These are phyloP conservation scores for Schwanniomyces vanrijiae DNA, from an alignment of 805 yeast species.

Conservation along the genomic window DNA sequence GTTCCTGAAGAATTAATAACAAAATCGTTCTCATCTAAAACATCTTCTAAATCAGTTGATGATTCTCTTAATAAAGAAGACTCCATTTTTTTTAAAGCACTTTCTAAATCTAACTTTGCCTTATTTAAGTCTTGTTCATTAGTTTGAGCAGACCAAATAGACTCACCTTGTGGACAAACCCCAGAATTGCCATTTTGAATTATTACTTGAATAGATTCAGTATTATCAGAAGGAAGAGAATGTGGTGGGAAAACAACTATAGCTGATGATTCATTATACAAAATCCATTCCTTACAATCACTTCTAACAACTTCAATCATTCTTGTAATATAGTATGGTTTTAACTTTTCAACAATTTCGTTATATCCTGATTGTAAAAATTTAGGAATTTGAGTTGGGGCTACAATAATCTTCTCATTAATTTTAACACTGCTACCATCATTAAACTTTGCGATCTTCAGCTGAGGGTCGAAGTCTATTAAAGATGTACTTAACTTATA, in stretches of 20 bases:
- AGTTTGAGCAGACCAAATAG: conserved; percentile 88
- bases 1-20: conserved; percentile 47
- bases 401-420: conserved; percentile 73
- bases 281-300: conserved; percentile 90
- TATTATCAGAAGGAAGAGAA: conserved; percentile 65
- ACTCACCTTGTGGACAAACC: conserved; percentile 81
- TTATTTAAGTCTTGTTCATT: conserved; percentile 62
- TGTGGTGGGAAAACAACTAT: conserved; percentile 91
- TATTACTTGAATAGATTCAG: conserved; percentile 77
- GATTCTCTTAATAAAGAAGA: conserved; percentile 79
- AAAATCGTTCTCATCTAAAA: conserved; percentile 53
- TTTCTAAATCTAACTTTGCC: conserved; percentile 76
- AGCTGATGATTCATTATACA: conserved; percentile 79
- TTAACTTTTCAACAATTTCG: conserved; percentile 44
- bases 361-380: conserved; percentile 41
- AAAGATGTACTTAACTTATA: conserved; percentile 77
- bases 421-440: conserved; percentile 78
- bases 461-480: conserved; percentile 60
- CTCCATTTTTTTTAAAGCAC: conserved; percentile 80
- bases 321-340: conserved; percentile 60
- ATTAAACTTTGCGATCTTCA: conserved; percentile 65
- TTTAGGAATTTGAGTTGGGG: conserved; percentile 63
- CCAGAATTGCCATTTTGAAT: conserved; percentile 88
- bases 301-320: conserved; percentile 80
- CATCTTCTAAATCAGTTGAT: conserved; percentile 45